These are phyloP conservation scores for Trichomonas tenax DNA, from an alignment of 208 protist species.

Conservation along the genomic window DNA sequence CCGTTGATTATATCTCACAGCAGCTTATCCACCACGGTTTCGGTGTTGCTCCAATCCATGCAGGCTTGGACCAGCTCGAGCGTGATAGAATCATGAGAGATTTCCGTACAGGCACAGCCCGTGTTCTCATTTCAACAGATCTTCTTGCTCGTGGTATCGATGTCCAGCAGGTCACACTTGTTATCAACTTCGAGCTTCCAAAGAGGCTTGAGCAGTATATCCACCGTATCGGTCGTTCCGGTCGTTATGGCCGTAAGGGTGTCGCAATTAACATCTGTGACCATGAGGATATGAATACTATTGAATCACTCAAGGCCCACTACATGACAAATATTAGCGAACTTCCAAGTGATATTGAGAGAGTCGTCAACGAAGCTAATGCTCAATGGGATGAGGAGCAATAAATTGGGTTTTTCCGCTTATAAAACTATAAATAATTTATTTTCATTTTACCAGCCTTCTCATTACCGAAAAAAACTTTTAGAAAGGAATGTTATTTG, in stretches of 20 bases:
- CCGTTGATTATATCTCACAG: conserved; percentile 93
- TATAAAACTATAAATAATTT: neutral
- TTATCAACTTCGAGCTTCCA: conserved; percentile 99
- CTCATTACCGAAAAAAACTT: neutral
- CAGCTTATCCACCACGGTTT: conserved; percentile 82
- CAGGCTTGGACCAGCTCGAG: conserved; percentile 89
- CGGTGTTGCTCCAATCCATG: conserved; percentile 78
- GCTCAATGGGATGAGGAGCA: neutral
- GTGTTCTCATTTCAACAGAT: conserved; percentile 97
- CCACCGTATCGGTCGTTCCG: conserved; percentile 91
- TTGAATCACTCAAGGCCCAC: conserved; percentile 91
- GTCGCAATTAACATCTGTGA: conserved; percentile 99
- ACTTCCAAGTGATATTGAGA: conserved; percentile 87
- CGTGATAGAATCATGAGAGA: conserved; percentile 86
- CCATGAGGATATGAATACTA: conserved; percentile 73
- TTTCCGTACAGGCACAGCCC: conserved; percentile 77
- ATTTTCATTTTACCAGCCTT: neutral
- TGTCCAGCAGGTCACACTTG: conserved; percentile 97
- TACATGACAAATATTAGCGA: conserved; percentile 97
- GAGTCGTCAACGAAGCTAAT: conserved; percentile 33
- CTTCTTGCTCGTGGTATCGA: conserved; percentile 97
- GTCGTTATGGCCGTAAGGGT: conserved; percentile 97
- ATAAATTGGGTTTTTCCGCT: neutral
- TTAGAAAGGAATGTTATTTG: neutral
- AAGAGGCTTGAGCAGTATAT: conserved; percentile 97